Base-by-base conservation (phyloP, 2,329 filamentous ascomycete species). In the Diaporthe vexans region DNA sequence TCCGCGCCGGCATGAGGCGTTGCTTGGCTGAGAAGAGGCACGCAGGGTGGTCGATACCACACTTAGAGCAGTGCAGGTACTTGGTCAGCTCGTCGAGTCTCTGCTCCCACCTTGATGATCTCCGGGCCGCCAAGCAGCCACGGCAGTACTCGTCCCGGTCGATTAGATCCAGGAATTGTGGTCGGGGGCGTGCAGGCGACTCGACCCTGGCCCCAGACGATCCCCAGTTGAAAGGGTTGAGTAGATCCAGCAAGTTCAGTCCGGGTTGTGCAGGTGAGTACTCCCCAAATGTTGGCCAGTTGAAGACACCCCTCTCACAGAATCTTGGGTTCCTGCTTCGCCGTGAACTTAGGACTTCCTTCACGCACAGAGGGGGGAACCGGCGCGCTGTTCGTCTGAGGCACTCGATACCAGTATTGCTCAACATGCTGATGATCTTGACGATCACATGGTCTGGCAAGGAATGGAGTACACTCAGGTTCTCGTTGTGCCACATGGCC, bases 21-120 rank as follows among this genome's bases (percentile, higher is more conserved):
- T 70, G 65, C 1, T 10, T n/a, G 4, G 17, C 37, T 5, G 72
- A 71, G 54, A 73, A 73, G 8, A 73, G 65, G 10, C 63, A 73
- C 0, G 63, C 65, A 11, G 72, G 72, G 26, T 73, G 63, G 4
- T 71, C 72, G 7, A 21, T 26, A 17, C 9, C 46, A 17, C 72
- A 73, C 1, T 4, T 24, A 4, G 72, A 73, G 46, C 72, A 73
- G 63, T 73, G 72, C 5, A 71, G 21, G 35, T 73, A 61, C 10
- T 51, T 21, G 21, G 54, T 37, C 1, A 73, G 46, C 46, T 46
- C 13, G 1, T 4, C 2, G 13, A 52, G 33, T 15, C 56, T 70
- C 33, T 46, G 9, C 4, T 51, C 24, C 63, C 72, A 73, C 19
- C 15, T 33, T 0, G 46, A 19, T 8, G 63, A 59, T 17, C 19